Base-by-base conservation (phyloP, 2,329 filamentous ascomycete species). In the Venturia effusa region DNA sequence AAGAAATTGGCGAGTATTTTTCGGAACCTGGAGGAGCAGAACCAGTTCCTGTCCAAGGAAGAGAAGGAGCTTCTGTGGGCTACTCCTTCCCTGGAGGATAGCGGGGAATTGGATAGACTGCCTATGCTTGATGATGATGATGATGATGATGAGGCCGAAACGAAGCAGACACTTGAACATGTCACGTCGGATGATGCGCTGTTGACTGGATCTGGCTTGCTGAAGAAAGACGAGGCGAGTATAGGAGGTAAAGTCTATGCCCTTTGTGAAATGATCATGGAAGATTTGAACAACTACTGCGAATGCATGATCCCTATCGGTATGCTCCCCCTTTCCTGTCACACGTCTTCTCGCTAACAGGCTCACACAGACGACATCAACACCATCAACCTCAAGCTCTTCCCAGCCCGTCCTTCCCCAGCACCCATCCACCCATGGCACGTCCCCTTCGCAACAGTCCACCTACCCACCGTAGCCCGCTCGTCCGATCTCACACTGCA, bases 261-360 rank as follows among this genome's bases (percentile, higher is more conserved):
- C 79, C 84, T 88, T 3, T 95, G 96, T 71, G 89, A 93, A 78
- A 90, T 89, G 68, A 77, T 99, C 68, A 81, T 97, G 69, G 92
- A 97, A 76, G 92, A 99, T 73, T 73, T 99, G 69, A 97, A 97
- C 72, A 95, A 95, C 70, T 99, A 97, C 72, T 92, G 90, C 72
- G 94, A 99, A 78, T 96, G 92, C 81, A 96, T 96, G 92, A 96
- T 97, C 71, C 92, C 92, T 0, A 93, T 97, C 67, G 90, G 90
- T 92, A 78, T 67, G 84, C 79, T 19, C 66, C 51, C 40, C 59
- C 34, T 64, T 64, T 10, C 27, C 61, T 37, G 13, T 24, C 37
- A 64, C 39, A 39, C 24, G 17, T 27, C 30, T 22, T 30, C 5
- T 24, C 22, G 27, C 69, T 67, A 43, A 70, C 62, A 30, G 27